Evolutionary conservation across 768 basidiomycete genomes (phyloP).

Genomic region (Leccinellum rugosiceps): DNA sequence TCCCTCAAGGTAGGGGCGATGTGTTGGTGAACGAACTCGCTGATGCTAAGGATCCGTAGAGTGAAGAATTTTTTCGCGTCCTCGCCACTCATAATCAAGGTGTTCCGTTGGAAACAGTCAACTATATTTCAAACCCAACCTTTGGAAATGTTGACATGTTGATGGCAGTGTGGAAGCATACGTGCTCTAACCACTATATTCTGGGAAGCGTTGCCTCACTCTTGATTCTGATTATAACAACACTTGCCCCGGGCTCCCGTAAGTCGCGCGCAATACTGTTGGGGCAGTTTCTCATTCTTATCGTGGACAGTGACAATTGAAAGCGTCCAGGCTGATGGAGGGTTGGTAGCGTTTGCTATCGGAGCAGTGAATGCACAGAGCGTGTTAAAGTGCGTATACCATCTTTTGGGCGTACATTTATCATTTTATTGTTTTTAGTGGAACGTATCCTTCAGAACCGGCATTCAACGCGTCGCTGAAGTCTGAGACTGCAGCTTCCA

Average conservation of each 20-base stretch:
- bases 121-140: constrained; percentile 22
- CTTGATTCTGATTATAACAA: constrained; percentile 17
- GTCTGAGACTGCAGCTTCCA: constrained; percentile 16
- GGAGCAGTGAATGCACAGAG: constrained; percentile 22
- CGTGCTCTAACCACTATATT: constrained; percentile 24
- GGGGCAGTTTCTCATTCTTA: background rate
- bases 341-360: constrained; percentile 21
- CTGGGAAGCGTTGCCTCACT: constrained; percentile 16
- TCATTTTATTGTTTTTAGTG: constrained; percentile 4
- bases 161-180: constrained; percentile 11
- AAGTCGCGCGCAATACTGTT: constrained; percentile 2
- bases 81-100: constrained; percentile 14
- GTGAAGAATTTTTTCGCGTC: constrained; percentile 30
- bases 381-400: constrained; percentile 22
- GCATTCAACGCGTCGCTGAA: constrained; percentile 5
- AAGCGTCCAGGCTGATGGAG: constrained; percentile 21
- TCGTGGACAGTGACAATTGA: constrained; percentile 16
- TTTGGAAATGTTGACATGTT: constrained; percentile 18
- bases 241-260: constrained; percentile 26
- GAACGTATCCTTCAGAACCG: background rate
- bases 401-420: background rate
- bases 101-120: constrained; percentile 22
- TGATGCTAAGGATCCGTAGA: constrained; percentile 6
- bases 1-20: constrained; percentile 12
- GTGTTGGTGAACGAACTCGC: background rate